Conservation (phyloP, 192 early-diverging fungal genomes). For the Linderina pennispora region DNA sequence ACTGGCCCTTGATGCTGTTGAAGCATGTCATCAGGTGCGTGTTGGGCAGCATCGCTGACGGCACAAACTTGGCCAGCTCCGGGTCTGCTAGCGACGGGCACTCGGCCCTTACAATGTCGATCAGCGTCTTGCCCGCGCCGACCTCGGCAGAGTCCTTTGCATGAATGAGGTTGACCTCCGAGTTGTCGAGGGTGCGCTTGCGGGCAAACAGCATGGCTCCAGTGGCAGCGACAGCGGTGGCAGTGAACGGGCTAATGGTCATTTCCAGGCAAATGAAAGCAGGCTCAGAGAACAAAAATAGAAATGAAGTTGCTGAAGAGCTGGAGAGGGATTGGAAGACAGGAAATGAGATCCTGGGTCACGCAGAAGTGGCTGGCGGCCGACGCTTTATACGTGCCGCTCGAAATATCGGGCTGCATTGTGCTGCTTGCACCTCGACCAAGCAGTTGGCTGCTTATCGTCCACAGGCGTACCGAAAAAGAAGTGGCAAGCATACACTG, state of each 20-base stretch:
- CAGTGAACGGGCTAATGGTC: constrained; percentile 16
- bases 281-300: neutral
- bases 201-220: constrained; percentile 17
- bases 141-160: constrained; percentile 22
- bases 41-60: constrained; percentile 64
- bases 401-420: too few relatives aligned
- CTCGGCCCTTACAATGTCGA: constrained; percentile 14
- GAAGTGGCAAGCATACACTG: too few relatives aligned
- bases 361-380: too few relatives aligned
- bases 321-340: too few relatives aligned
- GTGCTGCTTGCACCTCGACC: too few relatives aligned
- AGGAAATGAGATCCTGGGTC: too few relatives aligned
- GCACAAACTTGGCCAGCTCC: constrained; percentile 51
- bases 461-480: too few relatives aligned
- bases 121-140: constrained; percentile 13
- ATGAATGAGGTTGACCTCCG: constrained; percentile 31
- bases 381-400: too few relatives aligned
- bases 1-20: constrained; percentile 43
- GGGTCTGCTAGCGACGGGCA: constrained; percentile 55
- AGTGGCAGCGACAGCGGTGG: constrained; percentile 11
- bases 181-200: constrained; percentile 29
- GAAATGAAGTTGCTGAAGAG: too few relatives aligned
- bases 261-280: too few relatives aligned
- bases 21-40: constrained; percentile 73
- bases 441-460: too few relatives aligned